Evolutionary conservation across 768 basidiomycete species (phyloP), one percentile per base, ranked within the genome.

Genomic region (Pleurotus pulmonarius): DNA sequence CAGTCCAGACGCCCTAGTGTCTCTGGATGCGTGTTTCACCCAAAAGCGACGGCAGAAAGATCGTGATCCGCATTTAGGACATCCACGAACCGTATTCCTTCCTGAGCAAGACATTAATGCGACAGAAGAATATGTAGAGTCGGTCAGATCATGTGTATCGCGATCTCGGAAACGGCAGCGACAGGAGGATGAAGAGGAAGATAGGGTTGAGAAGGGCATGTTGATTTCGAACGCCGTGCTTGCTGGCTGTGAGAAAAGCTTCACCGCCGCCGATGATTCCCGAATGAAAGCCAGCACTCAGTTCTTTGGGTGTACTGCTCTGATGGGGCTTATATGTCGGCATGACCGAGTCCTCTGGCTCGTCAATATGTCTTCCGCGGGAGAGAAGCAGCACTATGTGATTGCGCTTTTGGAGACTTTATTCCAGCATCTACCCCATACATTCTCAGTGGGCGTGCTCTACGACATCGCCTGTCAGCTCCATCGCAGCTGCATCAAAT

Each of bases 381-480:
- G 73, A 5, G 67, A 74, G 59, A 51, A 70, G 49, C 69, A 74
- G 57, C 62, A 71, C 45, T 73, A 70, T 59, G 64, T 64, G 7
- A 46, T 74, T 3, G 60, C 67, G 0, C 63, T 77, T 0, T 15
- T 77, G 0, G 46, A 70, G 8, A 56, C 62, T 6, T 56, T 79
- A 0, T 73, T 74, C 44, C 38, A 65, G 6, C 63, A 73, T 29
- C 56, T 77, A 1, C 76, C 75, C 0, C 7, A 29, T 1, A 13
- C 56, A 4, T 61, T 62, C 12, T 61, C 43, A 2, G 58, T 74
- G 18, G 63, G 65, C 2, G 15, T 69, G 0, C 58, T 73, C 2
- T 73, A 74, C 63, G 69, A 77, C 55, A 70, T 77, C 20, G 72
- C 65, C 0, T 79, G 75, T 56, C 65, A 68, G n/a, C 49, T 75